Conservation (phyloP, 75 land plant species). For the Chamaecyparis obtusa region DNA sequence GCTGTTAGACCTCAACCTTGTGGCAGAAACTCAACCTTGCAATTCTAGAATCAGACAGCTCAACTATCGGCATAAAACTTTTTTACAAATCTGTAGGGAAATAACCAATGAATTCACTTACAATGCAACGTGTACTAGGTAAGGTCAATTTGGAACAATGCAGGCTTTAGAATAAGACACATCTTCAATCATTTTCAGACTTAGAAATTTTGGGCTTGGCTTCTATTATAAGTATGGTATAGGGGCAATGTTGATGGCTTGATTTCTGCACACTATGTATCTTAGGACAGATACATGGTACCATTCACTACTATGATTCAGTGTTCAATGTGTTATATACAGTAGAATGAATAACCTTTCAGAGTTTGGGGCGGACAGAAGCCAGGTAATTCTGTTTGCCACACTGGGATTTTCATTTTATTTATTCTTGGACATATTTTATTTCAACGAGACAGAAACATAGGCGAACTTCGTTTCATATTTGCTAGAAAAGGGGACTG, state of each 20-base stretch:
- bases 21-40: neutral
- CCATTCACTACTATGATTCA: neutral
- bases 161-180: neutral
- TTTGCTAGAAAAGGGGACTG: neutral
- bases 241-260: neutral
- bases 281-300: neutral
- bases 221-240: neutral
- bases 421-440: neutral
- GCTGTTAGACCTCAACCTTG: neutral
- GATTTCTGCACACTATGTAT: neutral
- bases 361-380: neutral
- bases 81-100: neutral
- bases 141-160: neutral
- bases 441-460: neutral
- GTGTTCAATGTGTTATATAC: neutral
- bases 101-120: neutral
- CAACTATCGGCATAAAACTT: neutral
- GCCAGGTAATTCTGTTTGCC: neutral
- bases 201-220: neutral
- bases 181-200: neutral
- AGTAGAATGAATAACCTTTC: neutral
- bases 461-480: neutral
- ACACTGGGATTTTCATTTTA: neutral
- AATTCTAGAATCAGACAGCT: neutral
- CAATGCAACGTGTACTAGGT: neutral